Conservation (phyloP, 768 basidiomycete species). For the Tremella fuciformis region DNA sequence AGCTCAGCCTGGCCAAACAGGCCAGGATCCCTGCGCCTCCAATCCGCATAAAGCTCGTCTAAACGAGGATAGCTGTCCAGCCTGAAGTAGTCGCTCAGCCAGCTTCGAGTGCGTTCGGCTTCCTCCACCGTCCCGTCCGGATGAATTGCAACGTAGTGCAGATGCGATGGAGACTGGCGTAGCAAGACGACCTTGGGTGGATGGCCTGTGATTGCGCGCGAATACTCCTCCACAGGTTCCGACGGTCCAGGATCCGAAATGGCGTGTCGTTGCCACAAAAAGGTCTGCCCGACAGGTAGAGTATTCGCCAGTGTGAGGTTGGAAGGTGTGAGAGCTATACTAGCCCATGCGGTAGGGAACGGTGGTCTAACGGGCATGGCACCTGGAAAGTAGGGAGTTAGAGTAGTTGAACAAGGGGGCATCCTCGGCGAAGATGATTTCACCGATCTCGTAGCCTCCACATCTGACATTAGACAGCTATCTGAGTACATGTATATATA, state of each 20-base stretch:
- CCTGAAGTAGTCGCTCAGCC: constrained; percentile 83
- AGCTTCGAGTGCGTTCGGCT: constrained; percentile 16
- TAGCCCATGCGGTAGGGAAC: constrained; percentile 43
- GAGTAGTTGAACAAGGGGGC: too few species aligned
- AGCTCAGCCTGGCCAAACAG: constrained; percentile 64
- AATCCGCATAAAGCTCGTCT: constrained; percentile 66
- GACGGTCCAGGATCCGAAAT: constrained; percentile 9
- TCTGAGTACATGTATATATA: too few species aligned
- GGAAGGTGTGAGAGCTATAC: constrained; percentile 23
- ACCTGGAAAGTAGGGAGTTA: too few species aligned
- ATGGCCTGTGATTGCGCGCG: constrained; percentile 39
- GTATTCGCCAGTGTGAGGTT: constrained; percentile 48
- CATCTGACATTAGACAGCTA: too few species aligned
- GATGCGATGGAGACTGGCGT: constrained; percentile 35
- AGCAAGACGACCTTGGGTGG: constrained; percentile 49
- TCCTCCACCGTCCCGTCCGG: constrained; percentile 10
- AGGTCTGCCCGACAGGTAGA: constrained; percentile 49
- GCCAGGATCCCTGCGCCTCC: constrained; percentile 66
- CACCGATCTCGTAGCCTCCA: too few species aligned
- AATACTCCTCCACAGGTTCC: constrained; percentile 44
- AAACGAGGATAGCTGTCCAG: constrained; percentile 66
- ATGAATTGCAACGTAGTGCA: constrained; percentile 44
- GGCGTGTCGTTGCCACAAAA: constrained; percentile 45
- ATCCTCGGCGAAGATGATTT: too few species aligned
- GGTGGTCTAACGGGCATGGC: constrained; percentile 17